Percentiles rank a stretch among this genome's conserved stretches.
These are phyloP conservation scores for Zygnema circumcarinatum DNA, from an alignment of 139 green algal genomes.

Conservation along the genomic window DNA sequence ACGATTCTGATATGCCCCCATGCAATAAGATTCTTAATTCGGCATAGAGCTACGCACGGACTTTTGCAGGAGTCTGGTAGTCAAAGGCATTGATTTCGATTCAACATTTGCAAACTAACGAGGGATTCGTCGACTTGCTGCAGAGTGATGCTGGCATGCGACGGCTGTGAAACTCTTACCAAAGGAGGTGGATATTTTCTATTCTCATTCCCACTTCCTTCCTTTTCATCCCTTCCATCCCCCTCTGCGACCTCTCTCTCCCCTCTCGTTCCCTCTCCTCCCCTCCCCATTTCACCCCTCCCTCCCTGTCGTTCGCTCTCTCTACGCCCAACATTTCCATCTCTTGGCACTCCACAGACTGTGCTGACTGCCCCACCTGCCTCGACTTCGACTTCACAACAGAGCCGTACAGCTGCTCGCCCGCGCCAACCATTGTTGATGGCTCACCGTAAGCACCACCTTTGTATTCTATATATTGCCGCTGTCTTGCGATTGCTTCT, in stretches of 20 bases:
- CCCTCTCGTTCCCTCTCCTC: neutral
- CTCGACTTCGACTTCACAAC: too few relatives aligned
- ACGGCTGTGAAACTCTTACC: slow-evolving; percentile 13
- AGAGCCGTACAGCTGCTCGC: slow-evolving; percentile 1
- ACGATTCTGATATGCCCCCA: slow-evolving; percentile 1
- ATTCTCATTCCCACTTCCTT: too few relatives aligned
- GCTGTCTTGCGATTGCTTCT: neutral
- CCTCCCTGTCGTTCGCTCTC: neutral
- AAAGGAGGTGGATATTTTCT: slow-evolving; percentile 30
- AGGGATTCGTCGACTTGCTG: neutral
- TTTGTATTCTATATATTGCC: neutral
- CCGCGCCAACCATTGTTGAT: slow-evolving; percentile 7
- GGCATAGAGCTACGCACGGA: neutral
- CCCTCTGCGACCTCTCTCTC: neutral
- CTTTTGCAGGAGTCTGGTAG: neutral
- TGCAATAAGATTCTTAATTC: neutral
- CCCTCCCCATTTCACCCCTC: neutral
- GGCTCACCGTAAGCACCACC: too few relatives aligned
- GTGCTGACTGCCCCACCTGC: neutral
- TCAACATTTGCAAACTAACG: neutral
- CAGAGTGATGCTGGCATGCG: slow-evolving; percentile 39
- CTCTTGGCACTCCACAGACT: neutral
- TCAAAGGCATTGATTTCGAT: slow-evolving; percentile 2
- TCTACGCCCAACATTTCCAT: neutral
- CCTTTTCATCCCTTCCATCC: too few relatives aligned